These are phyloP conservation scores for Diospyros lotus DNA, from an alignment of 148 eudicot species.

Conservation along the genomic window DNA sequence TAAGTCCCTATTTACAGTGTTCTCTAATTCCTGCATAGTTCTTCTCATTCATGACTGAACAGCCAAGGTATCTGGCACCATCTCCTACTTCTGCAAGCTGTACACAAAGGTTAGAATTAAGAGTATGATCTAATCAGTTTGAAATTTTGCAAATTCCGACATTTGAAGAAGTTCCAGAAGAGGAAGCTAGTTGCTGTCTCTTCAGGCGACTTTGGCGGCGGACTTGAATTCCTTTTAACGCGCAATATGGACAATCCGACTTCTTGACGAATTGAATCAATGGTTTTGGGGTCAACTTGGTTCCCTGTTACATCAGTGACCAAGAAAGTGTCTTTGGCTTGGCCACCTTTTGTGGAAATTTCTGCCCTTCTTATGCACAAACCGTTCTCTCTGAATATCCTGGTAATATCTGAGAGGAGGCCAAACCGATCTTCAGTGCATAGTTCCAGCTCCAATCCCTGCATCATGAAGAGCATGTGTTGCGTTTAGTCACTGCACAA, in stretches of 20 bases:
- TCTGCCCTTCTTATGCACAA: conserved; percentile 68
- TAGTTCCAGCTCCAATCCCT: conserved; percentile 81
- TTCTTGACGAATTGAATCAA: conserved; percentile 54
- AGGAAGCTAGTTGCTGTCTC: conserved; percentile 58
- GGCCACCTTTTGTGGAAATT: conserved; percentile 61
- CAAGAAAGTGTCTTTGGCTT: conserved; percentile 67
- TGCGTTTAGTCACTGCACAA: not conserved
- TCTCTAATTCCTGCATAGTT: not conserved
- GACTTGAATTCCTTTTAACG: conserved; percentile 47
- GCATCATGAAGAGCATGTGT: conserved; percentile 9
- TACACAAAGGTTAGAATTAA: conserved; percentile 1
- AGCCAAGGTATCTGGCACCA: conserved; percentile 1
- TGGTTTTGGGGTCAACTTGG: conserved; percentile 53
- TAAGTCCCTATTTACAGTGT: conserved; percentile 13
- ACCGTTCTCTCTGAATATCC: conserved; percentile 76
- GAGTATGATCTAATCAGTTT: conserved; percentile 25
- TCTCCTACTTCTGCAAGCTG: not conserved
- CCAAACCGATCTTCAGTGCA: conserved; percentile 74
- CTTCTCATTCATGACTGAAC: not conserved
- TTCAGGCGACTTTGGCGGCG: conserved; percentile 35
- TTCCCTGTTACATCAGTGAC: conserved; percentile 72
- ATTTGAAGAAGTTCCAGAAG: conserved; percentile 59
- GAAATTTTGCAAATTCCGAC: conserved; percentile 27
- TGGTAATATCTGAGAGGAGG: conserved; percentile 80
- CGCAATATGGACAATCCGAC: conserved; percentile 54